Evolutionary conservation across 2,329 filamentous ascomycete species (phyloP), one percentile per base, ranked within the genome.

Genomic region (Scytalidium sp.): DNA sequence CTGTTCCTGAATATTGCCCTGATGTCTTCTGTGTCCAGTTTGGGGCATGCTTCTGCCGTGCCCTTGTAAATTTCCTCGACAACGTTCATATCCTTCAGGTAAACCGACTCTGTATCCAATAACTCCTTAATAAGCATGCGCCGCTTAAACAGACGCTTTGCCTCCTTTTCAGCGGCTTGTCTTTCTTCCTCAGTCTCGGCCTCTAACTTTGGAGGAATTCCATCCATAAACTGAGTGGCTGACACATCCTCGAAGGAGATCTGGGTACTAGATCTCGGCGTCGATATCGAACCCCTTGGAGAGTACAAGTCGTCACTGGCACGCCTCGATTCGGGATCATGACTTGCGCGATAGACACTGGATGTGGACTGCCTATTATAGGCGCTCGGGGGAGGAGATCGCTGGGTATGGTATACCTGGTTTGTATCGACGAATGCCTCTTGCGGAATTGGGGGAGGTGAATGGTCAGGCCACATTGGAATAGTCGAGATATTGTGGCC

Each of bases 51-150:
- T 58, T 88, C 84, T 1, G 90, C 89, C 1, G 94, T 97, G 41
- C 90, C 91, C 69, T 95, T 96, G 76, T 97, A 99, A 48, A 99
- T 97, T 64, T 97, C 92, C 63, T 96, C 90, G 2, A 96, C 87
- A 47, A 99, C 93, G 66, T 92, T 96, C 90, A 99, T 93, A 66
- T 99, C 94, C 56, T 90, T 84, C 50, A 95, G 85, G 68, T 96
- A 97, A 5, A 87, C 85, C 43, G 90, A 85, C 66, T 99, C 94
- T 0, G 94, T 99, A 62, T 97, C 91, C 42, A 97, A 80, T 32
- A 99, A 75, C 68, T 99, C 94, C 64, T 93, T 92, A 61, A 97
- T 87, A 43, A 95, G 84, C 65, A 95, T 84, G 48, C 87, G 83
- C 19, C 94, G 87, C 64, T 93, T 88, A 45, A 82, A 81, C 8